phyloP scores from a whole-genome alignment of 2,329 filamentous ascomycete species.

The Dactylellina sp. region DNA sequence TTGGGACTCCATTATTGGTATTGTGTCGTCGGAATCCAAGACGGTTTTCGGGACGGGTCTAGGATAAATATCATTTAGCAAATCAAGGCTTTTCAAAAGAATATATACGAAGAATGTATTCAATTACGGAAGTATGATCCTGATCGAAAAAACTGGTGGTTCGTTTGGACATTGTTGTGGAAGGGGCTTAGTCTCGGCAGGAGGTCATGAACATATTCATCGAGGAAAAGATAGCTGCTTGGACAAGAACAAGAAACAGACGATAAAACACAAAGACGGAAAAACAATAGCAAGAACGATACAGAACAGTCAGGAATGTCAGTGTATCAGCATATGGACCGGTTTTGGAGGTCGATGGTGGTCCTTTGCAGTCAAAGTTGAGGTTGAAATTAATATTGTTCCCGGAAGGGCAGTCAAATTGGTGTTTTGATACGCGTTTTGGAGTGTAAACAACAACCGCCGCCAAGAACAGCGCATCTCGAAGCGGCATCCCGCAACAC shows the following conservation, averaged over 20 bases:
- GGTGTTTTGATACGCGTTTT: constrained; percentile 38
- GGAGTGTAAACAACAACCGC: constrained; percentile 52
- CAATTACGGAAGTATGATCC: constrained; percentile 45
- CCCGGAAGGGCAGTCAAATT: constrained; percentile 45
- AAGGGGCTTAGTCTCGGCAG: neutral
- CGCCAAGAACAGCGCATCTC: constrained; percentile 38
- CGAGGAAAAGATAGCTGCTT: neutral
- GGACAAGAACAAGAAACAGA: neutral
- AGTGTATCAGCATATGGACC: neutral
- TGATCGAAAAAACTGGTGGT: constrained; percentile 51
- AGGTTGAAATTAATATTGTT: constrained; percentile 4
- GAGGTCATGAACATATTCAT: neutral
- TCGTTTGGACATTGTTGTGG: constrained; percentile 37
- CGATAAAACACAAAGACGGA: neutral
- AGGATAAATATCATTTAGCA: constrained; percentile 2
- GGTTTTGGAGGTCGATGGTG: neutral
- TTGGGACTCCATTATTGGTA: constrained; percentile 48
- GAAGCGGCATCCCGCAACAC: neutral
- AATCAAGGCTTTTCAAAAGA: neutral
- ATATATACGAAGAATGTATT: neutral
- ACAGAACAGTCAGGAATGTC: neutral
- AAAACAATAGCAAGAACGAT: neutral
- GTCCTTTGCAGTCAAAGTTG: constrained; percentile 5
- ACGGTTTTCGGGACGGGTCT: constrained; percentile 41
- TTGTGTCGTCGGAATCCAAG: constrained; percentile 48